Conservation (phyloP, 345 rosid species). For the Pugionium cornutum region DNA sequence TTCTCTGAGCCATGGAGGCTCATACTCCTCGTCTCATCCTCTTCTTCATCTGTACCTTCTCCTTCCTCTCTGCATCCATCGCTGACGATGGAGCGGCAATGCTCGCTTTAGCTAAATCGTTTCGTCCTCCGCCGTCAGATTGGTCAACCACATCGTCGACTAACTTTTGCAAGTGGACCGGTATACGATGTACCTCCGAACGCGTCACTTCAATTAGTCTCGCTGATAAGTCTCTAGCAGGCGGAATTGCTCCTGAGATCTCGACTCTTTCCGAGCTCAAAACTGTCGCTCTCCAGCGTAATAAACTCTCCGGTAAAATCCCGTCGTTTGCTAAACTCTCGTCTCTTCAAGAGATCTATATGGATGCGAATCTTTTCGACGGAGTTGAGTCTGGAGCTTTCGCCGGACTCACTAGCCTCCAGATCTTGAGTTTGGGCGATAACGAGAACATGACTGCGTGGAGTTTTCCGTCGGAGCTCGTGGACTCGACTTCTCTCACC, state of each 20-base stretch:
- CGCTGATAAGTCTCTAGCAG: conserved; percentile 42
- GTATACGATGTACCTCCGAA: conserved; percentile 48
- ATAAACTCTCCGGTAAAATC: conserved; percentile 55
- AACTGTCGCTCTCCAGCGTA: conserved; percentile 48
- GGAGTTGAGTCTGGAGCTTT: conserved; percentile 57
- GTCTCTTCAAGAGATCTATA: conserved; percentile 44
- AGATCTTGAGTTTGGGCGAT: conserved; percentile 46
- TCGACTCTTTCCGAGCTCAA: conserved; percentile 58
- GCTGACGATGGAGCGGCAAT: conserved; percentile 61
- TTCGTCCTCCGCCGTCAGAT: conserved; percentile 50
- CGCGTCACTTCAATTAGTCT: conserved; percentile 55
- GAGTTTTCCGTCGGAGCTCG: conserved; percentile 61
- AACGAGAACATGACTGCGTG: conserved; percentile 46
- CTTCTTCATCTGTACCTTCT: conserved; percentile 31
- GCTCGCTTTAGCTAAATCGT: conserved; percentile 47
- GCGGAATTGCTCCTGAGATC: conserved; percentile 52
- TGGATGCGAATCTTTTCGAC: conserved; percentile 59
- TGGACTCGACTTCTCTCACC: conserved; percentile 44
- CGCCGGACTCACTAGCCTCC: conserved; percentile 58
- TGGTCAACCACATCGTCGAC: conserved; percentile 54
- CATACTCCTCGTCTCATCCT: conserved; percentile 37
- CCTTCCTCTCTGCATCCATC: conserved; percentile 23
- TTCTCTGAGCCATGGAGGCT: conserved; percentile 40
- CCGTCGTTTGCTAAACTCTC: conserved; percentile 64
- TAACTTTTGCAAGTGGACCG: conserved; percentile 57